Conservation (phyloP, 768 basidiomycete species). For the Rhodotorula kratochvilovae region DNA sequence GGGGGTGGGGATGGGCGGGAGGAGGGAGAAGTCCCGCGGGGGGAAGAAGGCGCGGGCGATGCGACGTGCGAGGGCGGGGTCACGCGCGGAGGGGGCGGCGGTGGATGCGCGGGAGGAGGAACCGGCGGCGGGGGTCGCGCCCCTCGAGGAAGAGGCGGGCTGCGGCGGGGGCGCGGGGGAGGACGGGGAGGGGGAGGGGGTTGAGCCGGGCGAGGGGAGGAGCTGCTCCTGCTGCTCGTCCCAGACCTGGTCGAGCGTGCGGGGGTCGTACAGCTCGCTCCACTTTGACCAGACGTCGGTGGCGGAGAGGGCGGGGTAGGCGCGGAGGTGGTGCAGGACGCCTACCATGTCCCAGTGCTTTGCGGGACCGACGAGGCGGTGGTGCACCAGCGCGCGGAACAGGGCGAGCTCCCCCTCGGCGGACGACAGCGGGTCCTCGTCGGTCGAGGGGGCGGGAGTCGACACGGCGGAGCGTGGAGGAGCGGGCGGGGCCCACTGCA, state of each 20-base stretch:
- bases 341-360: constrained; percentile 74
- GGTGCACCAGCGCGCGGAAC: constrained; percentile 73
- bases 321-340: constrained; percentile 66
- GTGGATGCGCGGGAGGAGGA: background rate
- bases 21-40: constrained; percentile 1
- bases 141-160: background rate
- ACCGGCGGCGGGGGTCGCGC: too few relatives aligned
- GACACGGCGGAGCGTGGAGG: background rate
- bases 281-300: constrained; percentile 74
- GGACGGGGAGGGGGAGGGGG: background rate
- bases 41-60: background rate
- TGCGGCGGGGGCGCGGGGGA: background rate
- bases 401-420: constrained; percentile 80
- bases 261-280: constrained; percentile 65
- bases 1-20: background rate
- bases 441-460: constrained; percentile 45
- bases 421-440: constrained; percentile 47
- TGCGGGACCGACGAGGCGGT: constrained; percentile 76
- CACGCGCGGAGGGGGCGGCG: background rate
- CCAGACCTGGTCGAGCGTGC: constrained; percentile 57
- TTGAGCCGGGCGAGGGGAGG: too few relatives aligned
- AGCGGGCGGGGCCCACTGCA: background rate
- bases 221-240: constrained; percentile 21
- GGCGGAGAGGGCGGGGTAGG: constrained; percentile 51
- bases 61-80: background rate